phyloP scores from a whole-genome alignment of 805 yeast species.

The Lipomyces sp. region DNA sequence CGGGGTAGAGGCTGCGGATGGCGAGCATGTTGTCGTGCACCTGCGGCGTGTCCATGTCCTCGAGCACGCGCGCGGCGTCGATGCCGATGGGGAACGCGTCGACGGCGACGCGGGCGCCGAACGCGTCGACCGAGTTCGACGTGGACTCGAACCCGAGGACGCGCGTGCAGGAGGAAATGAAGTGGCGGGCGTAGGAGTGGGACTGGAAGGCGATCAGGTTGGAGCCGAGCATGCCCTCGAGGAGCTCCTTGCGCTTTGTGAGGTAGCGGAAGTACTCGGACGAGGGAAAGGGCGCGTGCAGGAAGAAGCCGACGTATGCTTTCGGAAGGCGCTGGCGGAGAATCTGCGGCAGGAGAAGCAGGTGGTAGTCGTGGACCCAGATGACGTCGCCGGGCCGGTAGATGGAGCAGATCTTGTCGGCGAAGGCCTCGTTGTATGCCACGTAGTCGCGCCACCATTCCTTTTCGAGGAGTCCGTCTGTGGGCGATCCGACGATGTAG shows the following conservation, averaged over 20 bases:
- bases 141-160: conserved; percentile 69
- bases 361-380: conserved; percentile 89
- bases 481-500: conserved; percentile 75
- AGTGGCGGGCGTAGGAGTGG: conserved; percentile 82
- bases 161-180: conserved; percentile 84
- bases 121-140: conserved; percentile 45
- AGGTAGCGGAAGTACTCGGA: conserved; percentile 89
- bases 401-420: conserved; percentile 65
- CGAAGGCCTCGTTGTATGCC: conserved; percentile 84
- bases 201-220: conserved; percentile 84
- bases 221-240: conserved; percentile 91
- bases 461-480: conserved; percentile 65
- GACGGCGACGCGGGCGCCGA: conserved; percentile 73
- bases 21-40: conserved; percentile 55
- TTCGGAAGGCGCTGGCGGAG: conserved; percentile 72
- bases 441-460: conserved; percentile 90
- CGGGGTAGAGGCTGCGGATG: conserved; percentile 48
- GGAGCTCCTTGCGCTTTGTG: conserved; percentile 72
- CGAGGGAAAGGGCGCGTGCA: conserved; percentile 93
- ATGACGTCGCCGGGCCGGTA: conserved; percentile 87
- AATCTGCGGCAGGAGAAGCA: conserved; percentile 76
- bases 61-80: conserved; percentile 65
- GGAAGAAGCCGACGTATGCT: conserved; percentile 69
- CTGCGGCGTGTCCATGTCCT: conserved; percentile 50
- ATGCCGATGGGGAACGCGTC: conserved; percentile 86